Evolutionary conservation across 1,284 basidiomycete genomes (phyloP).

Genomic region (Ustilago shanxiensis): DNA sequence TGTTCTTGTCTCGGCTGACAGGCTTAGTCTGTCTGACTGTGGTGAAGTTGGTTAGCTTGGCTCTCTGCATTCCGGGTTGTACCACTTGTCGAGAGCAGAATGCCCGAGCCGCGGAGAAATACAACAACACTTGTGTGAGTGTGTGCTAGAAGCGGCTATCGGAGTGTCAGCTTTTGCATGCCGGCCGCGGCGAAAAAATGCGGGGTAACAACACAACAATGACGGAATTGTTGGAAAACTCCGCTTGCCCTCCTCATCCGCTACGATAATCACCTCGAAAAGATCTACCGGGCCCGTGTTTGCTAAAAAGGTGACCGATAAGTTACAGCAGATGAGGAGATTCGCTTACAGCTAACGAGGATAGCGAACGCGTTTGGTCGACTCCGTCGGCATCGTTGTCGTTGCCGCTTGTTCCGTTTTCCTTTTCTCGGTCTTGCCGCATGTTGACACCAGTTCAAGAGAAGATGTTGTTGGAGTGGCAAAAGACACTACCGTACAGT

Average conservation of each 20-base stretch:
- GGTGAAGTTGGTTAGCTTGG: neutral
- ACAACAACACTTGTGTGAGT: neutral
- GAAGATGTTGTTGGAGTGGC: neutral
- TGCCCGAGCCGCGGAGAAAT: neutral
- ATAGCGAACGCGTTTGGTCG: neutral
- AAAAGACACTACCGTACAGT: neutral
- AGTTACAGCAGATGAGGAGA: too few species aligned
- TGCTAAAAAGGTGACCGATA: too few species aligned
- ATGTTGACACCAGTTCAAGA: neutral
- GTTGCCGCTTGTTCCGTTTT: constrained; percentile 3
- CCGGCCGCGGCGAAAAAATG: constrained; percentile 4
- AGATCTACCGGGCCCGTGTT: constrained; percentile 1
- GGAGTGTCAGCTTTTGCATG: neutral
- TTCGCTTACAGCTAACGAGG: neutral
- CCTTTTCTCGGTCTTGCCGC: neutral
- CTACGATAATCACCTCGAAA: neutral
- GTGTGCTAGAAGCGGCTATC: constrained; percentile 6
- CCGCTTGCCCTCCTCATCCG: neutral
- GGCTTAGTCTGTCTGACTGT: neutral
- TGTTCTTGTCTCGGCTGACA: constrained; percentile 1
- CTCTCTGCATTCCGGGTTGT: neutral
- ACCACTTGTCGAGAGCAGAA: neutral
- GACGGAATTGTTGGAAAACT: constrained; percentile 13
- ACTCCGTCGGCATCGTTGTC: constrained; percentile 3
- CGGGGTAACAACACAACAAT: constrained; percentile 10